phyloP scores from a whole-genome alignment of 2,329 filamentous ascomycete genomes.

The Colletotrichum liriopes region DNA sequence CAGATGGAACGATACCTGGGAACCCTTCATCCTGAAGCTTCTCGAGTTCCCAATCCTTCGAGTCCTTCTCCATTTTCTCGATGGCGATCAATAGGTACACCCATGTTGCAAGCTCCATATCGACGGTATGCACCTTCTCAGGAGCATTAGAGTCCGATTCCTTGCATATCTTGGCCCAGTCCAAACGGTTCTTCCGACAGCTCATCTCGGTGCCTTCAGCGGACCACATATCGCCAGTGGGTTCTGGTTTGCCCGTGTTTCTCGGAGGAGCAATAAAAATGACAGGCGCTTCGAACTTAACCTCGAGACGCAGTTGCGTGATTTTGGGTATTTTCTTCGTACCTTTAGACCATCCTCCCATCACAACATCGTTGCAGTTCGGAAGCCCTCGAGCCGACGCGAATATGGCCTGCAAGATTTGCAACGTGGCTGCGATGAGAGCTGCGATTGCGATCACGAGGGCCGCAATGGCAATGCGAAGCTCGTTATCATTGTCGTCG shows the following conservation, averaged over 20 bases:
- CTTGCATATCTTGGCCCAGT: not conserved
- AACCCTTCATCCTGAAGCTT: not conserved
- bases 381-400: slow-evolving; percentile 21
- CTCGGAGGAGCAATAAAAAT: slow-evolving; percentile 23
- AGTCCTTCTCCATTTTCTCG: slow-evolving; percentile 31
- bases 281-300: slow-evolving; percentile 34
- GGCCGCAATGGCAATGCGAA: slow-evolving; percentile 15
- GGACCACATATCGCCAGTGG: not conserved
- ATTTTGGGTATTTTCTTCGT: slow-evolving; percentile 4
- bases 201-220: slow-evolving; percentile 6
- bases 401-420: slow-evolving; percentile 29
- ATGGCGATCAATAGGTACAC: slow-evolving; percentile 17
- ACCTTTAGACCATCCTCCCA: slow-evolving; percentile 24
- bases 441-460: slow-evolving; percentile 29
- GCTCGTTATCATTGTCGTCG: not conserved
- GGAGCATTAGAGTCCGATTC: not conserved
- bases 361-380: slow-evolving; percentile 26
- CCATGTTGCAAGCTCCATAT: slow-evolving; percentile 32
- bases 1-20: not conserved
- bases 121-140: slow-evolving; percentile 22
- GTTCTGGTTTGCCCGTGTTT: not conserved
- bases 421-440: slow-evolving; percentile 14
- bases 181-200: slow-evolving; percentile 1
- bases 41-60: not conserved
- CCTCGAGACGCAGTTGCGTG: slow-evolving; percentile 18